Evolutionary conservation across 2,329 filamentous ascomycete species (phyloP).

Genomic region (Trematosphaeria pertusa): DNA sequence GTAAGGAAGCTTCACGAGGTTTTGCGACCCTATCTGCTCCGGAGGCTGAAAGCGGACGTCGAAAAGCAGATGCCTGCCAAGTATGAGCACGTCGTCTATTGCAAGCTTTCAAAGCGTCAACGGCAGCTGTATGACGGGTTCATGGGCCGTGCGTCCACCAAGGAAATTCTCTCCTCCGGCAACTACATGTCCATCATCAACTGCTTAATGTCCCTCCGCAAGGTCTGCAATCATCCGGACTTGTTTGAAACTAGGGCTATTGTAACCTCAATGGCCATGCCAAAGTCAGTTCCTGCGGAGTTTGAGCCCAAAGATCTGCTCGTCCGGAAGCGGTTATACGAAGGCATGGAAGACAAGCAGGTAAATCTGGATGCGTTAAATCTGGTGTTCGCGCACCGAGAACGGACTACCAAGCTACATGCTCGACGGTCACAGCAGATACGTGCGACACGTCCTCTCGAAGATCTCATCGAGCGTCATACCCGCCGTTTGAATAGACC

Average conservation of each 20-base stretch:
- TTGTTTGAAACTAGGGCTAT: constrained; percentile 95
- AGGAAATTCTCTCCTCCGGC: constrained; percentile 85
- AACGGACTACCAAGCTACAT: constrained; percentile 64
- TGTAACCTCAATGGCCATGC: constrained; percentile 95
- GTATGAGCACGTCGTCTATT: constrained; percentile 96
- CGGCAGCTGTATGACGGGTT: constrained; percentile 97
- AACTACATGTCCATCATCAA: constrained; percentile 99
- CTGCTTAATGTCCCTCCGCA: constrained; percentile 94
- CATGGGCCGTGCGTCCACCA: constrained; percentile 86
- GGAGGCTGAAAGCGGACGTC: constrained; percentile 92
- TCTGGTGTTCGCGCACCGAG: constrained; percentile 74
- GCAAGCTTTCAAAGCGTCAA: constrained; percentile 92
- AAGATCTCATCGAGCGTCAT: constrained; percentile 76
- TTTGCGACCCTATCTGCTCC: constrained; percentile 86
- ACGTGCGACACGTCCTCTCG: constrained; percentile 72
- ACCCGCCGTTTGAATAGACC: constrained; percentile 61
- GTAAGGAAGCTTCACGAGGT: constrained; percentile 95
- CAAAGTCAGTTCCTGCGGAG: constrained; percentile 74
- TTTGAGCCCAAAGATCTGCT: constrained; percentile 76
- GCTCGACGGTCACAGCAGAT: constrained; percentile 47
- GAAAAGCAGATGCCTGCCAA: constrained; percentile 99
- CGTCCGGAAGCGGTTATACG: constrained; percentile 71
- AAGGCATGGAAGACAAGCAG: constrained; percentile 65
- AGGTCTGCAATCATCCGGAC: constrained; percentile 98
- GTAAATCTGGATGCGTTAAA: constrained; percentile 81